These are phyloP conservation scores for Plasmopara viticola DNA, from an alignment of 352 stramenopile species.

Conservation along the genomic window DNA sequence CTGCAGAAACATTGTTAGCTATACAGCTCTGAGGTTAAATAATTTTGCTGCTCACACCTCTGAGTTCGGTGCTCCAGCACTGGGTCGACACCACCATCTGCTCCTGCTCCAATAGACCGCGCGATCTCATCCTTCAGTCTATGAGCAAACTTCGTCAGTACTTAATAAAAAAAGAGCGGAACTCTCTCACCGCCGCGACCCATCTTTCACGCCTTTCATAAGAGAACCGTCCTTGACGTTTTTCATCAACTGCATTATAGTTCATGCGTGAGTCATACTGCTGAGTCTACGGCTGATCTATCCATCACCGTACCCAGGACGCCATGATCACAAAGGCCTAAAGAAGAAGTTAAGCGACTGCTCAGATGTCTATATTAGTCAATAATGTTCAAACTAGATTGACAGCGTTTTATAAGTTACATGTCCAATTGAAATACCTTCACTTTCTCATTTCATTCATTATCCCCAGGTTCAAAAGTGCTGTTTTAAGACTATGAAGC, in stretches of 20 bases:
- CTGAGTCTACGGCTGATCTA: background rate
- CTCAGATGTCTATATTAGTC: conserved; percentile 1
- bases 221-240: conserved; percentile 80
- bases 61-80: conserved; percentile 61
- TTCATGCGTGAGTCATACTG: background rate
- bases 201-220: conserved; percentile 74
- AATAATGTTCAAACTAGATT: conserved; percentile 7
- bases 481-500: conserved; percentile 15
- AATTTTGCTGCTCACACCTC: conserved; percentile 21
- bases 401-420: conserved; percentile 4
- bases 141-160: background rate
- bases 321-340: conserved; percentile 23
- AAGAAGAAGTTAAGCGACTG: background rate
- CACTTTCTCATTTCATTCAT: background rate
- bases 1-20: conserved; percentile 14
- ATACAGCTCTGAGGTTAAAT: background rate
- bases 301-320: conserved; percentile 31
- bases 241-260: conserved; percentile 40
- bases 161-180: background rate
- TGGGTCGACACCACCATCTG: conserved; percentile 52
- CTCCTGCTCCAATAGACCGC: conserved; percentile 40
- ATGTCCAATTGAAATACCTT: background rate
- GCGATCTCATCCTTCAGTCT: conserved; percentile 75
- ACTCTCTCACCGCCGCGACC: conserved; percentile 43
- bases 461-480: background rate